Base-by-base conservation (phyloP, 768 basidiomycete species). In the Auriscalpium microsporum region DNA sequence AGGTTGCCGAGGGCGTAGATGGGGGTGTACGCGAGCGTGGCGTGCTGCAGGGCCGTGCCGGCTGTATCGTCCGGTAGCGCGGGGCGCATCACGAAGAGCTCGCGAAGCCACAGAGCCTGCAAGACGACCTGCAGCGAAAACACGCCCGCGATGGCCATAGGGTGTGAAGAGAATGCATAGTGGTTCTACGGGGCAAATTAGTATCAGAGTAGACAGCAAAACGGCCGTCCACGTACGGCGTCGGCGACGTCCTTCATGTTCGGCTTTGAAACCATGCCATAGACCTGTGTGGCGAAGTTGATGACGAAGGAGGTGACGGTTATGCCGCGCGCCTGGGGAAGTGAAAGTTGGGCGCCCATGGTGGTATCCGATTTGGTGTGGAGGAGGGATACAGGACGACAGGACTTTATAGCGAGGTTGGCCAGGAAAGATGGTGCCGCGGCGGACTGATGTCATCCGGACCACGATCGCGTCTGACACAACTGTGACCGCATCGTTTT, bases 231-330 rank as follows among this genome's bases (percentile, higher is more conserved):
- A 56, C 66, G 33, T 38, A 69, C 69, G 28, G 61, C 62, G 33
- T 69, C 68, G 8, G 68, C 66, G 14, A 70, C 48, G 21, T 69
- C 64, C 50, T 69, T 70, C 66, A 68, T 68, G 46, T 65, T 70
- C 8, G 69, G 69, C 8, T 54, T 65, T 1, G 63, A 55, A 28
- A 65, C 35, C 62, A 67, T 66, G 35, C 67, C 65, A 49, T 68
- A 69, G 11, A 56, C 50, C 50, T 71, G 68, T 16, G 62, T 59
- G 36, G 56, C 61, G 48, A 67, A 64, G 56, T 69, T 69, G 51
- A 65, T 51, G 19, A 60, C 52, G 51, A 68, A 68, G 10, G 68
- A 69, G 45, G 60, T 62, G n/a, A 67, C 28, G 58, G 68, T 60
- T 55, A 66, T 37, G 46, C 53, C 57, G 28, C 65, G 63, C 2